Conservation (phyloP, 1,284 basidiomycete species). For the Puccinia novopanici region DNA sequence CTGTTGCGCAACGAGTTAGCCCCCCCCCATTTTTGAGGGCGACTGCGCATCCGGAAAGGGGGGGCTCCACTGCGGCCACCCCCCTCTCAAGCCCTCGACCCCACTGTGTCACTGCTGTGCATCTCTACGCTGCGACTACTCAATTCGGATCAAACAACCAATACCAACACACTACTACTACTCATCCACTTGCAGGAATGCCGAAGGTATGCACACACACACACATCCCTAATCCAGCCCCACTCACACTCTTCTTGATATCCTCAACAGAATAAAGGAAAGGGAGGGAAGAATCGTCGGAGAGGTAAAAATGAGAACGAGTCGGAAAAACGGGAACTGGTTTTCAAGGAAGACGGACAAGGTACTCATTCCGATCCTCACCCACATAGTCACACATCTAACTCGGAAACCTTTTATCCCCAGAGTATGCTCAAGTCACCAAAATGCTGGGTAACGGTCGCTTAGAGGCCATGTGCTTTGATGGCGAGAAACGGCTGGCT, state of each 20-base stretch:
- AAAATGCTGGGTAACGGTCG: slow-evolving; percentile 99
- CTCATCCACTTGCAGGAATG: neutral
- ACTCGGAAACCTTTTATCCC: neutral
- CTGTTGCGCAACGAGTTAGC: too few relatives aligned
- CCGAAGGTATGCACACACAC: neutral
- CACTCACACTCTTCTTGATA: neutral
- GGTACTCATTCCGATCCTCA: slow-evolving; percentile 60
- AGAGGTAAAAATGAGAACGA: slow-evolving; percentile 99
- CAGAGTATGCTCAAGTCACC: slow-evolving; percentile 94
- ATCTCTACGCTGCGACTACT: neutral
- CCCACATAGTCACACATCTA: neutral
- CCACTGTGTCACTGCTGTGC: too few relatives aligned
- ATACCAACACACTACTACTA: neutral
- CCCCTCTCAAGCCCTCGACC: too few relatives aligned
- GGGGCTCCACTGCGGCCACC: too few relatives aligned
- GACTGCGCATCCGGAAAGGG: too few relatives aligned
- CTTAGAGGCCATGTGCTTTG: slow-evolving; percentile 94
- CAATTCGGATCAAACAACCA: neutral
- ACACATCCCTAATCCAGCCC: neutral
- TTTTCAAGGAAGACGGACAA: slow-evolving; percentile 98
- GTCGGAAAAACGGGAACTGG: slow-evolving; percentile 95
- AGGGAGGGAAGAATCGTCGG: slow-evolving; percentile 99
- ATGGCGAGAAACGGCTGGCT: slow-evolving; percentile 94
- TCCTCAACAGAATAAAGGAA: slow-evolving; percentile 60
- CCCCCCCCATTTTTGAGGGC: too few relatives aligned